Conservation (phyloP, 352 stramenopile genomes). For the Saprolegnia parasitica region DNA sequence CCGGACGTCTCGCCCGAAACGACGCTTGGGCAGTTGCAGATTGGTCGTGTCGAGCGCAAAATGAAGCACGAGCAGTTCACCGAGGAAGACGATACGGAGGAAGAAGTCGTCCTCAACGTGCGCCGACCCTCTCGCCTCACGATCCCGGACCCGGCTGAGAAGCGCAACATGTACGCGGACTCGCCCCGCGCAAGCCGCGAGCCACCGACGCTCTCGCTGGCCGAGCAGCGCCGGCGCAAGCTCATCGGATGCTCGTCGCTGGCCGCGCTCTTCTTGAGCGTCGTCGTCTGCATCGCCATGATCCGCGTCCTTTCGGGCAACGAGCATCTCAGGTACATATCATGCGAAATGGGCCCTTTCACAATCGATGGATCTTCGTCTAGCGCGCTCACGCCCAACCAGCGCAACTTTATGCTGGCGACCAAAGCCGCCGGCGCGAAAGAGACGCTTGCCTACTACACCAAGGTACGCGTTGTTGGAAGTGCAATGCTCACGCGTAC, state of each 20-base stretch:
- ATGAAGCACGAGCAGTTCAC: conserved; percentile 27
- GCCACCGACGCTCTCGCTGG: conserved; percentile 38
- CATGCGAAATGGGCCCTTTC: conserved; percentile 1
- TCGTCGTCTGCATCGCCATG: conserved; percentile 60
- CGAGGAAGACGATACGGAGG: conserved; percentile 38
- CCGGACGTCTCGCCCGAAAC: neutral
- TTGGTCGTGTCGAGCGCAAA: conserved; percentile 9
- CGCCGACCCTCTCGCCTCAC: conserved; percentile 30
- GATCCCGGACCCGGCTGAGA: conserved; percentile 25
- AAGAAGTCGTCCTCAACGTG: conserved; percentile 41
- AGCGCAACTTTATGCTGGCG: conserved; percentile 72
- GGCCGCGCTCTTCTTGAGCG: conserved; percentile 48
- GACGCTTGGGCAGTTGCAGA: neutral
- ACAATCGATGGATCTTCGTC: too few species aligned
- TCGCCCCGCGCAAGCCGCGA: conserved; percentile 43
- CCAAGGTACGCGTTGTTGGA: too few species aligned
- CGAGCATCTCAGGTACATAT: conserved; percentile 60
- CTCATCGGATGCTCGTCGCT: conserved; percentile 57
- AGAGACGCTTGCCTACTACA: conserved; percentile 73
- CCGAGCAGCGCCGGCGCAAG: conserved; percentile 49
- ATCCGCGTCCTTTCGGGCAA: conserved; percentile 56
- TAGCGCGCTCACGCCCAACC: conserved; percentile 63
- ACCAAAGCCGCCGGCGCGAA: conserved; percentile 57
- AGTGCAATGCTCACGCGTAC: too few species aligned
- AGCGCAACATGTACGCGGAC: conserved; percentile 54